phyloP scores from a whole-genome alignment of 164 flowering plant genomes.

The Dillenia turbinata region DNA sequence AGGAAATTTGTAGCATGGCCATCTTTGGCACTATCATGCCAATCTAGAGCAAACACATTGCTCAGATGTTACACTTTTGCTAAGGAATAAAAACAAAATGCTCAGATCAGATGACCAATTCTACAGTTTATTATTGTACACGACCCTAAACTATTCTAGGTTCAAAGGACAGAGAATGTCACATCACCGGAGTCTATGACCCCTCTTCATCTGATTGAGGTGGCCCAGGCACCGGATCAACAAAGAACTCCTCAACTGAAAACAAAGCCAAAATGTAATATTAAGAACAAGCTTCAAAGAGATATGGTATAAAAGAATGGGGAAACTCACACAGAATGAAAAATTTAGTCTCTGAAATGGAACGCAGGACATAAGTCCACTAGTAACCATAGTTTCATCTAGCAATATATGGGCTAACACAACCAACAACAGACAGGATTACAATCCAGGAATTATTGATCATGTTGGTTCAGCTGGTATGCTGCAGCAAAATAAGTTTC shows the following conservation, averaged over 20 bases:
- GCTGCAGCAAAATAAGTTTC: too few species aligned
- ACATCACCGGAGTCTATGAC: slow-evolving; percentile 13
- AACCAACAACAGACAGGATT: too few species aligned
- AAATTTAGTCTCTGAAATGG: too few species aligned
- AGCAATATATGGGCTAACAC: too few species aligned
- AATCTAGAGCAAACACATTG: background rate
- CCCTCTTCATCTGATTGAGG: slow-evolving; percentile 39
- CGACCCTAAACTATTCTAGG: background rate
- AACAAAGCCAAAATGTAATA: slow-evolving; percentile 6
- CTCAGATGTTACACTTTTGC: background rate
- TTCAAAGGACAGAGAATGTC: background rate
- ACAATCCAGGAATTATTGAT: too few species aligned
- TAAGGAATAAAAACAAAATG: background rate
- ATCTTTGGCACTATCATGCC: background rate
- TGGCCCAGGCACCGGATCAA: slow-evolving; percentile 68
- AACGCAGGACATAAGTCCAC: too few species aligned
- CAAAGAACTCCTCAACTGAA: slow-evolving; percentile 91
- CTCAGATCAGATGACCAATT: background rate
- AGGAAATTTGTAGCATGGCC: too few species aligned
- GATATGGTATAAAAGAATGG: background rate
- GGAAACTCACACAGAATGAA: background rate
- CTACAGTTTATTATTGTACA: background rate
- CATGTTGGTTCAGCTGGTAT: too few species aligned
- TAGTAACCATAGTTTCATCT: too few species aligned
- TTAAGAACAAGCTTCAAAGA: too few species aligned